These are phyloP conservation scores for Ascocoryne sarcoides DNA, from an alignment of 2,329 filamentous ascomycete genomes.

Conservation along the genomic window DNA sequence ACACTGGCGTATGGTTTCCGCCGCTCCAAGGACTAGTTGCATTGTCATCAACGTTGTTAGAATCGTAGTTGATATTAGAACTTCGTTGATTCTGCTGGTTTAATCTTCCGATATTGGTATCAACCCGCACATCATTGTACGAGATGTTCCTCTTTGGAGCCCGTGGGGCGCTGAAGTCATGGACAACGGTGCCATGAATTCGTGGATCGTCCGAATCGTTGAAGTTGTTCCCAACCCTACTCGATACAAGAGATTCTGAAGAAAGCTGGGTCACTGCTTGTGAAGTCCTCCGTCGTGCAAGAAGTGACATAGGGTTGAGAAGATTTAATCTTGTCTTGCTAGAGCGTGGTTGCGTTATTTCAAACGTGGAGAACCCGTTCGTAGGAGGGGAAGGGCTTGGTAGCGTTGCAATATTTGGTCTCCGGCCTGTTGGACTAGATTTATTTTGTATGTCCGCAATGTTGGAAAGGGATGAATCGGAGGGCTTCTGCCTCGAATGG, in stretches of 20 bases:
- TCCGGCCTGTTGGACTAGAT: conserved; percentile 15
- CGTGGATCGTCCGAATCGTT: conserved; percentile 48
- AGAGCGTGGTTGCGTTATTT: conserved; percentile 9
- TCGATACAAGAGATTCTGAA: conserved; percentile 18
- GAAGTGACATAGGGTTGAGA: conserved; percentile 20
- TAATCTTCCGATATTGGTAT: conserved; percentile 5
- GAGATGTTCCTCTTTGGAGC: conserved; percentile 34
- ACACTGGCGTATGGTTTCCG: conserved; percentile 43
- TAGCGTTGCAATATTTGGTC: conserved; percentile 18
- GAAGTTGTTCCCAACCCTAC: conserved; percentile 12
- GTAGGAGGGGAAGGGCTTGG: conserved; percentile 17
- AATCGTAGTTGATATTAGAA: conserved; percentile 10
- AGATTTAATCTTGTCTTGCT: conserved; percentile 28
- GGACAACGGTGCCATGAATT: conserved; percentile 54
- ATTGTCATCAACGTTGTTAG: conserved; percentile 14
- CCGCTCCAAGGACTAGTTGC: conserved; percentile 20
- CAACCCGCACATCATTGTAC: conserved; percentile 19
- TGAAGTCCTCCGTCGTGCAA: conserved; percentile 26
- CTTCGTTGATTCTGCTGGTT: conserved; percentile 17
- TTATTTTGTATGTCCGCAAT: conserved; percentile 15
- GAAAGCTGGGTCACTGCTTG: conserved; percentile 25
- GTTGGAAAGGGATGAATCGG: conserved; percentile 7
- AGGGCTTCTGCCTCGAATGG: conserved; percentile 1
- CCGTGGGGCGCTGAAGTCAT: conserved; percentile 57
- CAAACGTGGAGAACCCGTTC: conserved; percentile 8